These are phyloP conservation scores for Prunus armeniaca DNA, from an alignment of 306 rosid species.

Conservation along the genomic window DNA sequence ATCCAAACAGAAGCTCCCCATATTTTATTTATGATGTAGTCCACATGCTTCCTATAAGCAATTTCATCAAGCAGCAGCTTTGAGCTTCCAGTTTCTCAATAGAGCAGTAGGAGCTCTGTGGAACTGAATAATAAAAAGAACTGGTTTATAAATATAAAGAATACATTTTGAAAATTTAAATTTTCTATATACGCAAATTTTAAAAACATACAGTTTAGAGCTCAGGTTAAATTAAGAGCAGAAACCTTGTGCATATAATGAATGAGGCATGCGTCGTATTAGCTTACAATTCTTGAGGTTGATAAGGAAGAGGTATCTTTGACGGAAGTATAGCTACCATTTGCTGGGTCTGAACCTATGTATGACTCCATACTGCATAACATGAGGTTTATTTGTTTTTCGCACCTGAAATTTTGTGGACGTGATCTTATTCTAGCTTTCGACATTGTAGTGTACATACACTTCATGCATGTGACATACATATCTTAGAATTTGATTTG, in stretches of 20 bases:
- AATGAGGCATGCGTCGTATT: slow-evolving; percentile 42
- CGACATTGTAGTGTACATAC: too few species aligned
- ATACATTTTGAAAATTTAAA: too few species aligned
- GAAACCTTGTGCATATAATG: slow-evolving; percentile 42
- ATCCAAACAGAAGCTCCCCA: slow-evolving; percentile 38
- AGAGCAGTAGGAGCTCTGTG: slow-evolving; percentile 29
- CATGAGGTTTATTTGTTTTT: slow-evolving; percentile 46
- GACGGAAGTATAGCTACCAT: neutral
- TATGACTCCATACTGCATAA: slow-evolving; percentile 42
- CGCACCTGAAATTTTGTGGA: slow-evolving; percentile 23
- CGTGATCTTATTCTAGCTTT: neutral
- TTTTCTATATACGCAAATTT: too few species aligned
- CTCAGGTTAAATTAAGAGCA: neutral
- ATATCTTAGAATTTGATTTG: too few species aligned
- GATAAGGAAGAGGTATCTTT: neutral
- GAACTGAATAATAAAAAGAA: slow-evolving; percentile 19
- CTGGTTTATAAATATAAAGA: neutral
- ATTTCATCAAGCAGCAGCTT: slow-evolving; percentile 31
- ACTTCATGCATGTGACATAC: neutral
- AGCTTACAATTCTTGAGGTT: slow-evolving; percentile 19
- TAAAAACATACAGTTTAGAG: neutral
- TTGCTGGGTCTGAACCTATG: neutral
- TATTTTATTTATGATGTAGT: slow-evolving; percentile 22
- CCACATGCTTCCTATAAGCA: slow-evolving; percentile 29
- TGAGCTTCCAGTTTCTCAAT: slow-evolving; percentile 33